A percentile compares a stretch with the other conserved stretches of the same genome.
These are phyloP conservation scores for Fusarium annulatum DNA, from an alignment of 2,329 filamentous ascomycete species.

Conservation along the genomic window DNA sequence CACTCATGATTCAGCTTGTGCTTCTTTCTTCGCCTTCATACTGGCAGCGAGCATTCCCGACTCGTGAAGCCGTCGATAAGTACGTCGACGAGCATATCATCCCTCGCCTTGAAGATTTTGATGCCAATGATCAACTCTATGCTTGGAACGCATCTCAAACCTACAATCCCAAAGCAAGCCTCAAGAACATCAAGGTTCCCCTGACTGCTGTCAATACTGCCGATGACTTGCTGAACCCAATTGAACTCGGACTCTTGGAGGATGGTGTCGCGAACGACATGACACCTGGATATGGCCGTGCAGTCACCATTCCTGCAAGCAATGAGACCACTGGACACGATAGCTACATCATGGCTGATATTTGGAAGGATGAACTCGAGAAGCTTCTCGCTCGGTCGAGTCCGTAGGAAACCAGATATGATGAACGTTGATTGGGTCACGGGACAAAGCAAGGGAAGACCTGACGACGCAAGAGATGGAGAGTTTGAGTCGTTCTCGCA, in stretches of 20 bases:
- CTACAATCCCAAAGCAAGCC: not conserved
- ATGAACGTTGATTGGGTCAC: not conserved
- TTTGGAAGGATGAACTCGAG: constrained; percentile 28
- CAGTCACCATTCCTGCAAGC: not conserved
- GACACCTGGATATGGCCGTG: not conserved
- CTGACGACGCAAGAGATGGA: not conserved
- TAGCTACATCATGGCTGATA: constrained; percentile 23
- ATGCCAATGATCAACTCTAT: constrained; percentile 26
- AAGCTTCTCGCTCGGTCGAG: not conserved
- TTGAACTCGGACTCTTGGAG: constrained; percentile 10
- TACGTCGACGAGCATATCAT: constrained; percentile 8
- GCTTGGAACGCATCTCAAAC: constrained; percentile 23
- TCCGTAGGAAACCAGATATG: accelerated
- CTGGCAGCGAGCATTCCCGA: constrained; percentile 13
- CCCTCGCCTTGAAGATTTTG: not conserved
- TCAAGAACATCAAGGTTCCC: constrained; percentile 7
- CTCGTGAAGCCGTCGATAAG: constrained; percentile 1
- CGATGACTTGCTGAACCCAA: constrained; percentile 26
- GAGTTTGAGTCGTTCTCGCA: accelerated
- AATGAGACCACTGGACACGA: not conserved
- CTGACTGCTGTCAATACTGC: constrained; percentile 27
- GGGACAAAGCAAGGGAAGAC: not conserved
- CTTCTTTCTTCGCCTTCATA: constrained; percentile 22
- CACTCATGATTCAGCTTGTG: constrained; percentile 10
- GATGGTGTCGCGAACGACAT: not conserved